Evolutionary conservation across 1,284 basidiomycete species (phyloP).

Genomic region (Leucoagaricus sp.): DNA sequence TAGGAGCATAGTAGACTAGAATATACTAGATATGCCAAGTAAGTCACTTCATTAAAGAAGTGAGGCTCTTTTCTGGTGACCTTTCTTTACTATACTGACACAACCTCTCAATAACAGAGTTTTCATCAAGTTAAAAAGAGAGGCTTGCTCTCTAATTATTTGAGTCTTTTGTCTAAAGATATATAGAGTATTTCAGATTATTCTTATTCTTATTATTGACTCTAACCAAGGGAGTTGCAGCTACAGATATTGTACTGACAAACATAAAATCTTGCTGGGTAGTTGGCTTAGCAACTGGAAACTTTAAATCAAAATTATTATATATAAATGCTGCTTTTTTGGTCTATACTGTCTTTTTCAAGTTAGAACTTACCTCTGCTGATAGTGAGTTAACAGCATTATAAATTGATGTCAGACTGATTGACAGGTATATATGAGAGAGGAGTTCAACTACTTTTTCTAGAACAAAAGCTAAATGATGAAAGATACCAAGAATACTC

Average conservation of each 20-base stretch:
- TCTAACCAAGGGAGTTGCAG: not conserved
- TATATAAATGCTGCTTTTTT: constrained; percentile 26
- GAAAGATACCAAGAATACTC: constrained; percentile 18
- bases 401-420: constrained; percentile 21
- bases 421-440: constrained; percentile 24
- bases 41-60: not conserved
- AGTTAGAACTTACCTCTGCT: not conserved
- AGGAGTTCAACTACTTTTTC: constrained; percentile 21
- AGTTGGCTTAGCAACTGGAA: constrained; percentile 4
- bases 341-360: not conserved
- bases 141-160: not conserved
- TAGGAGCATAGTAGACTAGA: not conserved
- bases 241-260: constrained; percentile 2
- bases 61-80: not conserved
- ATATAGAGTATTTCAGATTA: not conserved
- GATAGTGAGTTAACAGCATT: constrained; percentile 16
- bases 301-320: constrained; percentile 32
- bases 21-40: not conserved
- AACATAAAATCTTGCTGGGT: not conserved
- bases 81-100: not conserved
- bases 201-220: not conserved
- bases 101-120: not conserved
- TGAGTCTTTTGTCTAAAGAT: not conserved
- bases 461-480: constrained; percentile 16
- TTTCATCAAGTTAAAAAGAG: not conserved